Base-by-base conservation (phyloP, 1,139 yeast genomes). In the Chernovozyma aurita region DNA sequence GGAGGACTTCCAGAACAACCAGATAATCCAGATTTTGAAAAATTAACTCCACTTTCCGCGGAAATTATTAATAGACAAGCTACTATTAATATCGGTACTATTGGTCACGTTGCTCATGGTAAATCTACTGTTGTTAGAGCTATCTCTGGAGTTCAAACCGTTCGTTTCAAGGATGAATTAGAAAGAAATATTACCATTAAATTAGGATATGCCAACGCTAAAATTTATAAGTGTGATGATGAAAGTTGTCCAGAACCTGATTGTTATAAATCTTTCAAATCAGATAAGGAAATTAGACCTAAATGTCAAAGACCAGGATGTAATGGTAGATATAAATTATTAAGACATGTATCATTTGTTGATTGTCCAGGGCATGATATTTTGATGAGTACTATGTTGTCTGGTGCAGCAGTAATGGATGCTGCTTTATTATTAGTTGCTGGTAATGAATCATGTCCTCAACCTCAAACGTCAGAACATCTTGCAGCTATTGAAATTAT, bases 341-440 rank as follows among this genome's bases (percentile, higher is more conserved):
- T 88, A 34, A 87, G 99, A 67, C 99, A 94, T 60, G 98, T 94
- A 39, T 88, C 97, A 6, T 94, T 94, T 54, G 98, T 94, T 43
- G 99, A 94, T 73, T 94, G 98, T 73, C 99, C 99, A 42, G 99
- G 98, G 62, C 99, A 94, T 85, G 99, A 94, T 75, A 92, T 94
- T 73, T 82, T 94, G 63, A 94, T 94, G 98, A 88, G 97, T 76
- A 94, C 98, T 50, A 94, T 94, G 99, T 82, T 94, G 78, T 90
- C 97, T 34, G 99, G 99, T 61, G 99, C 99, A 29, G 99, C 99
- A 13, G 98, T 94, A 49, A 94, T 94, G 99, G 99, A 94, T 65
- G 99, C 98, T 40, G 99, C 99, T 12, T 73, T 94, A 45, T 72
- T 94, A 55, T 76, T 94, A 50, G 83, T 94, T 61, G 99, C 98